A percentile compares a stretch with the other conserved stretches of the same genome.
Evolutionary conservation across 495 filamentous ascomycete genomes (phyloP).

Genomic region (Penicillium paradoxum): DNA sequence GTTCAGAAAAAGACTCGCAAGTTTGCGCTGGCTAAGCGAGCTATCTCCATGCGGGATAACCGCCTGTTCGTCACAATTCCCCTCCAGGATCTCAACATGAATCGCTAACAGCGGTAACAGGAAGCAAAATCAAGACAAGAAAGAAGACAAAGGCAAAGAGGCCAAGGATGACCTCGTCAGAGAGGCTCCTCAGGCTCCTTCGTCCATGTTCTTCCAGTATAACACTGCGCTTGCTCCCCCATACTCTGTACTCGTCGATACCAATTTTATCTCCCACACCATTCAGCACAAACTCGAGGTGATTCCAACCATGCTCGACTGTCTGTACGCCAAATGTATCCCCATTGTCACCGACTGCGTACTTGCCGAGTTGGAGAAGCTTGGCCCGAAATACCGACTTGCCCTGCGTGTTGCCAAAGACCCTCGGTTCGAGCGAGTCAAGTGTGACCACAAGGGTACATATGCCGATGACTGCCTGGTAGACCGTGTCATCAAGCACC

Average conservation of each 20-base stretch:
- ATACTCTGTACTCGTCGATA: conserved; percentile 82
- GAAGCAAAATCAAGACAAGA: conserved; percentile 53
- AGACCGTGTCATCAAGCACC: conserved; percentile 71
- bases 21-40: conserved; percentile 47
- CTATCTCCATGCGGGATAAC: conserved; percentile 22
- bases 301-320: conserved; percentile 83
- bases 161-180: conserved; percentile 27
- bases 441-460: conserved; percentile 82
- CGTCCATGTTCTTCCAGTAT: conserved; percentile 89
- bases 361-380: conserved; percentile 79
- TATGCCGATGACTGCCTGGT: conserved; percentile 98
- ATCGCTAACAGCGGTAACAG: conserved; percentile 41
- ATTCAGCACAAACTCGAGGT: conserved; percentile 87
- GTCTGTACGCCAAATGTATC: conserved; percentile 50
- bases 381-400: conserved; percentile 84
- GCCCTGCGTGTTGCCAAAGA: conserved; percentile 89
- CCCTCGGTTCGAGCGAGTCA: conserved; percentile 76
- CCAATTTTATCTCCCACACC: conserved; percentile 90
- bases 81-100: background rate
- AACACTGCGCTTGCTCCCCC: conserved; percentile 87
- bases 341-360: conserved; percentile 49
- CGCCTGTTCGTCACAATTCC: conserved; percentile 17
- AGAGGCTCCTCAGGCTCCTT: conserved; percentile 66
- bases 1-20: conserved; percentile 61
- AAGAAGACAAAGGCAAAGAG: conserved; percentile 42